A percentile compares a stretch with the other conserved stretches of the same genome.
These are phyloP conservation scores for Globisporangium paroecandrum DNA, from an alignment of 352 stramenopile genomes.

Conservation along the genomic window DNA sequence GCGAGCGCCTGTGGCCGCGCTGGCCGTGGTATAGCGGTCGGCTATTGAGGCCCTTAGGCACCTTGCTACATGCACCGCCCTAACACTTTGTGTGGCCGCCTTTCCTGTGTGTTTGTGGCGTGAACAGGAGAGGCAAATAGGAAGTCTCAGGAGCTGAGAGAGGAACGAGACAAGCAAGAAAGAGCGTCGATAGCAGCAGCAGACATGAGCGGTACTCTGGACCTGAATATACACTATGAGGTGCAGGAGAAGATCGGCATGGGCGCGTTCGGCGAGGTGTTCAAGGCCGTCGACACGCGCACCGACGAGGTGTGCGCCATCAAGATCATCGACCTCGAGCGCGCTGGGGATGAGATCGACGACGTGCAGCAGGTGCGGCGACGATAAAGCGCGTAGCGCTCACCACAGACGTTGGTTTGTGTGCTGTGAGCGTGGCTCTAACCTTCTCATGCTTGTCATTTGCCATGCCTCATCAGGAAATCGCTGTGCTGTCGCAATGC, in stretches of 20 bases:
- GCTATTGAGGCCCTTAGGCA: not conserved
- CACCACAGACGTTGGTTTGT: not conserved
- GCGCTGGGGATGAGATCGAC: constrained; percentile 81
- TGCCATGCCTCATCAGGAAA: constrained; percentile 57
- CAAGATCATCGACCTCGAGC: constrained; percentile 86
- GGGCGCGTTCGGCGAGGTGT: constrained; percentile 82
- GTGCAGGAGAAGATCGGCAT: constrained; percentile 78
- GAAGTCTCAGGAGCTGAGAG: not conserved
- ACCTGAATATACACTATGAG: constrained; percentile 64
- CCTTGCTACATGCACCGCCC: not conserved
- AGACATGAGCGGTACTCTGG: constrained; percentile 46
- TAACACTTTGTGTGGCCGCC: not conserved
- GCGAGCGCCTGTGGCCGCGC: not conserved
- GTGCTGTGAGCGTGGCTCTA: not conserved
- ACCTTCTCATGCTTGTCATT: not conserved
- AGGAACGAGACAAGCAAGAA: not conserved
- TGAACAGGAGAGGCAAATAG: not conserved
- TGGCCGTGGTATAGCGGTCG: not conserved
- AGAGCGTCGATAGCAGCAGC: not conserved
- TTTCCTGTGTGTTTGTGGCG: not conserved
- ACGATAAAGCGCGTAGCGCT: not conserved
- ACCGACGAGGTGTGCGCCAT: constrained; percentile 71
- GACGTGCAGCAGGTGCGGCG: constrained; percentile 71
- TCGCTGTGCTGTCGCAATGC: constrained; percentile 87
- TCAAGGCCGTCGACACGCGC: constrained; percentile 64